Evolutionary conservation across 352 stramenopile species (phyloP).

Genomic region (Phytophthora pistaciae): DNA sequence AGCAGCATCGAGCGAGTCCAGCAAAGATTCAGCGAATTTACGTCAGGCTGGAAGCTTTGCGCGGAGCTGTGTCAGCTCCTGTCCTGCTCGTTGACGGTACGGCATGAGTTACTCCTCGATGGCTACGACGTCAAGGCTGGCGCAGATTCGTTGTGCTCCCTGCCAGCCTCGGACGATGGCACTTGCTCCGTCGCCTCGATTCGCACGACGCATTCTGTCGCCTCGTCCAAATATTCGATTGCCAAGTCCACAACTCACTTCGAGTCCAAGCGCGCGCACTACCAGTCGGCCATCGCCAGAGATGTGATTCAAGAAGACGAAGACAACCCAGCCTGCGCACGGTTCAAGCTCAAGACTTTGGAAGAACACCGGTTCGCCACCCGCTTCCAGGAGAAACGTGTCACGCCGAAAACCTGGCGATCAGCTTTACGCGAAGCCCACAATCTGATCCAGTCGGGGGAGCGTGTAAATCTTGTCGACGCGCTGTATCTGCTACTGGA

Average conservation of each 20-base stretch:
- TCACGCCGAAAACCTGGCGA: conserved; percentile 56
- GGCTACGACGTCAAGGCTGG: conserved; percentile 17
- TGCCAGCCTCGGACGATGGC: conserved; percentile 13
- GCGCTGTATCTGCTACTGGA: conserved; percentile 71
- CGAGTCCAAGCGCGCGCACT: conserved; percentile 21
- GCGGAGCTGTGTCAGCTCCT: conserved; percentile 32
- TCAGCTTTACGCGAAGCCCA: conserved; percentile 36
- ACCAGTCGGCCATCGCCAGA: conserved; percentile 22
- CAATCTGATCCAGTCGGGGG: conserved; percentile 35
- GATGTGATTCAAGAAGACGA: conserved; percentile 17
- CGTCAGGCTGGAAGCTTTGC: conserved; percentile 55
- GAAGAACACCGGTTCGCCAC: conserved; percentile 64
- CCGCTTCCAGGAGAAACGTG: conserved; percentile 57
- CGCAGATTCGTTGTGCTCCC: conserved; percentile 4
- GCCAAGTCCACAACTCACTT: conserved; percentile 5
- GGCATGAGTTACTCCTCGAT: conserved; percentile 25
- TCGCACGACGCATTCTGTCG: conserved; percentile 17
- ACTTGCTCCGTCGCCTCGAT: conserved; percentile 28
- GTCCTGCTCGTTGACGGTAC: conserved; percentile 14
- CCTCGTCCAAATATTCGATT: conserved; percentile 19
- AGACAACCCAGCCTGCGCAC: not conserved
- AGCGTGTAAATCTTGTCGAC: conserved; percentile 46
- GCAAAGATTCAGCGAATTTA: conserved; percentile 57
- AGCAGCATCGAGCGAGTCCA: conserved; percentile 28
- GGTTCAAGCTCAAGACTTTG: conserved; percentile 57